Percentiles rank a stretch among this genome's conserved stretches.
Evolutionary conservation across 2,329 filamentous ascomycete genomes (phyloP).

Genomic region (Xylariomycetidae sp.): DNA sequence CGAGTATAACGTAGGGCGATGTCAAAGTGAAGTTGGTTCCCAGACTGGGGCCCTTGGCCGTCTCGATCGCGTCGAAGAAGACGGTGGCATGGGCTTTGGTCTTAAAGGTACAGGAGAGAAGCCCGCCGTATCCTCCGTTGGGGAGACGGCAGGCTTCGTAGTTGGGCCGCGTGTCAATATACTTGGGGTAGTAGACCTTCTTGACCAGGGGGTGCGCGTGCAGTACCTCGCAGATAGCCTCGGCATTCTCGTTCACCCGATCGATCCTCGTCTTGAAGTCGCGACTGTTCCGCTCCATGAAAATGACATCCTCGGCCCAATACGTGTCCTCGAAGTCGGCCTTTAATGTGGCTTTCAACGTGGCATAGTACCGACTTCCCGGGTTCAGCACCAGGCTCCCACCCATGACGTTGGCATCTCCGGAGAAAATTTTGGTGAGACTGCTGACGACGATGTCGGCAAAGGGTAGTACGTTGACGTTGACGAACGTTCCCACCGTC

Average conservation of each 20-base stretch:
- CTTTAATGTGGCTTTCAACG: slow-evolving; percentile 62
- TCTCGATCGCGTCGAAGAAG: slow-evolving; percentile 83
- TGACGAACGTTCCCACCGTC: slow-evolving; percentile 94
- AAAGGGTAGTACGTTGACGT: slow-evolving; percentile 85
- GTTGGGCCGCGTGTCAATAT: slow-evolving; percentile 59
- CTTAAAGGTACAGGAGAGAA: slow-evolving; percentile 81
- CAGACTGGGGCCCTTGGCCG: slow-evolving; percentile 88
- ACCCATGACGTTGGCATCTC: slow-evolving; percentile 98
- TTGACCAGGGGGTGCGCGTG: slow-evolving; percentile 60
- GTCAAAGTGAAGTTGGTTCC: slow-evolving; percentile 95
- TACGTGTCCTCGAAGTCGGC: slow-evolving; percentile 79
- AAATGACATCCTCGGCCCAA: slow-evolving; percentile 91
- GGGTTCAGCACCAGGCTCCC: slow-evolving; percentile 66
- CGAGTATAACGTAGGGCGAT: slow-evolving; percentile 85
- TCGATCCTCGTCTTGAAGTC: slow-evolving; percentile 82
- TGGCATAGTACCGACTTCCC: slow-evolving; percentile 63
- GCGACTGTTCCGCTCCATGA: slow-evolving; percentile 93
- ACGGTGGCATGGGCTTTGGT: slow-evolving; percentile 64
- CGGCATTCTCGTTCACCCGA: slow-evolving; percentile 80
- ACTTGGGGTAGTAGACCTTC: slow-evolving; percentile 82
- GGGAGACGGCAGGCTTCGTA: slow-evolving; percentile 77
- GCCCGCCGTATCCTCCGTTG: slow-evolving; percentile 79
- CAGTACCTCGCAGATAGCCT: slow-evolving; percentile 73
- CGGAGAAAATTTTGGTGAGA: slow-evolving; percentile 94
- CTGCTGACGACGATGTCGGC: slow-evolving; percentile 92